Evolutionary conservation across 2,329 filamentous ascomycete species (phyloP).

Genomic region (Xylariales sp.): DNA sequence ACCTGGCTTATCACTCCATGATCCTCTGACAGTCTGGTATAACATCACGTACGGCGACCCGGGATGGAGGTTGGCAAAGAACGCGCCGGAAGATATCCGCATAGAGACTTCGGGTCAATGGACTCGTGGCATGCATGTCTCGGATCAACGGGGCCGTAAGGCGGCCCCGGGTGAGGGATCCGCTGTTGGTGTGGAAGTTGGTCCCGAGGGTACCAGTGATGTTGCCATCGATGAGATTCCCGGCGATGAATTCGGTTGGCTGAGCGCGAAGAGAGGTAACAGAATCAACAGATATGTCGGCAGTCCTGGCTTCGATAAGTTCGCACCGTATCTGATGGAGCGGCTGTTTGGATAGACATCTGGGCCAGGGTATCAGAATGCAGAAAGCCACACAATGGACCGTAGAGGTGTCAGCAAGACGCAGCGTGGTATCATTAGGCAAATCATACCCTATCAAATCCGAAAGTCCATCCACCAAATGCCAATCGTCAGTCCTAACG

Average conservation of each 20-base stretch:
- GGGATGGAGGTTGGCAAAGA: conserved; percentile 49
- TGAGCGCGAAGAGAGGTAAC: conserved; percentile 71
- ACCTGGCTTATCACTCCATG: conserved; percentile 65
- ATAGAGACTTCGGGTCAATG: conserved; percentile 90
- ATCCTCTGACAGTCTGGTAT: conserved; percentile 77
- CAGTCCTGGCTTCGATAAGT: conserved; percentile 63
- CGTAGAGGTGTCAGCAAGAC: conserved; percentile 23
- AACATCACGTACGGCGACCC: conserved; percentile 58
- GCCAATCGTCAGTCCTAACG: conserved; percentile 6
- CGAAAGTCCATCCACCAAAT: conserved; percentile 9
- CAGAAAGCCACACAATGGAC: background rate
- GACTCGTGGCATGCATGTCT: conserved; percentile 86
- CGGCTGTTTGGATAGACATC: conserved; percentile 52
- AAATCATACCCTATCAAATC: conserved; percentile 27
- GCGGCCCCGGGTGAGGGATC: conserved; percentile 40
- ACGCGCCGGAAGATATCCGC: conserved; percentile 72
- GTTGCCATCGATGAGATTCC: conserved; percentile 46
- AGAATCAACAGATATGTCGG: conserved; percentile 68
- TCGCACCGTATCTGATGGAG: conserved; percentile 62
- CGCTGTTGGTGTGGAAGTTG: conserved; percentile 29
- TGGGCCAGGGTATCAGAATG: conserved; percentile 7
- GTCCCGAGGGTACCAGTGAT: conserved; percentile 43
- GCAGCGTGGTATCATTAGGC: conserved; percentile 28
- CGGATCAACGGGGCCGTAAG: conserved; percentile 64
- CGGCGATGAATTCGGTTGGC: conserved; percentile 72